phyloP scores from a whole-genome alignment of 345 rosid species.

The Euphorbia tirucalli region DNA sequence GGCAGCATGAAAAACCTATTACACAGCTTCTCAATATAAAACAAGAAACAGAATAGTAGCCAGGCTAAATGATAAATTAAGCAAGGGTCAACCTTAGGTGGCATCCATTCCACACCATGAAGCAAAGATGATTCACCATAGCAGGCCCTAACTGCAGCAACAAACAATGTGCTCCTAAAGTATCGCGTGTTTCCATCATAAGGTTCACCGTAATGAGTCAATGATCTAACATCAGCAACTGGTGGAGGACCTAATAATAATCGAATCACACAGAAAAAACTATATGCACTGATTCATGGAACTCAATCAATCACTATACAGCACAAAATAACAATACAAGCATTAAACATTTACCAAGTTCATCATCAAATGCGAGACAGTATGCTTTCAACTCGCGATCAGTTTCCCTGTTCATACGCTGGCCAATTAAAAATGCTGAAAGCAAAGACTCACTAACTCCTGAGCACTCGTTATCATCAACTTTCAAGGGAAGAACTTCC shows the following conservation, averaged over 20 bases:
- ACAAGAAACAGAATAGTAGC: not conserved
- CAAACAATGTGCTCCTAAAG: slow-evolving; percentile 83
- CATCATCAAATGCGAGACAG: slow-evolving; percentile 95
- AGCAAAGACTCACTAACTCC: slow-evolving; percentile 85
- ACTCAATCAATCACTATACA: not conserved
- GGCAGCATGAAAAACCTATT: slow-evolving; percentile 7
- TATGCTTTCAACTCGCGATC: slow-evolving; percentile 93
- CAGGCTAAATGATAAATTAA: slow-evolving; percentile 1
- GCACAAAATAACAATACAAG: slow-evolving; percentile 5
- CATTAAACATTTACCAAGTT: slow-evolving; percentile 56
- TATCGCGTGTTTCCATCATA: slow-evolving; percentile 95
- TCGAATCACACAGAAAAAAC: slow-evolving; percentile 17
- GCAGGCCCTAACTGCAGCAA: slow-evolving; percentile 93
- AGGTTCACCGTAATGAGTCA: slow-evolving; percentile 99
- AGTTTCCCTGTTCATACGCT: slow-evolving; percentile 95
- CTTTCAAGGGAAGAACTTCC: slow-evolving; percentile 75
- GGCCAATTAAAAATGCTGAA: slow-evolving; percentile 95
- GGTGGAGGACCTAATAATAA: slow-evolving; percentile 60
- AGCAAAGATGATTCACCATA: slow-evolving; percentile 92
- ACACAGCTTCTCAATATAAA: slow-evolving; percentile 8
- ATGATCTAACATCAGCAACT: slow-evolving; percentile 84
- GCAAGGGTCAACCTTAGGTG: slow-evolving; percentile 65
- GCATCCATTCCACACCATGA: slow-evolving; percentile 99
- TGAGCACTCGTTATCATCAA: slow-evolving; percentile 38
- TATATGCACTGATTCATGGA: slow-evolving; percentile 1